Conservation (phyloP, 2,329 filamentous ascomycete species). For the Alternaria gaisen region DNA sequence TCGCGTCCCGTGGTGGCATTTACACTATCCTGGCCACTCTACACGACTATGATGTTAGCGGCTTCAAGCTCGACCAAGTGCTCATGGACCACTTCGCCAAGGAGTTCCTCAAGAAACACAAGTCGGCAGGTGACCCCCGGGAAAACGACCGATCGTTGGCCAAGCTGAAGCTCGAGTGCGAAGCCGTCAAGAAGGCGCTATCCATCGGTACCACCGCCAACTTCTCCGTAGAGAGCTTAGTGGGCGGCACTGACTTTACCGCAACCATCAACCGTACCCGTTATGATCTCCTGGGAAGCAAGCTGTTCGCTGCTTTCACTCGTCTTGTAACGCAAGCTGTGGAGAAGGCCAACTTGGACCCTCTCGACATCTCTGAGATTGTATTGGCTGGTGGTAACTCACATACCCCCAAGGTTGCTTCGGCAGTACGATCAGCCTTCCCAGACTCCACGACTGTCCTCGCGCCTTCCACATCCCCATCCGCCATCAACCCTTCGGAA, state of each 20-base stretch:
- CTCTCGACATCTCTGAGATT: slow-evolving; percentile 93
- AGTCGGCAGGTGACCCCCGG: slow-evolving; percentile 75
- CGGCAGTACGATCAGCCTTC: slow-evolving; percentile 82
- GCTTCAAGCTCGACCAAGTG: slow-evolving; percentile 85
- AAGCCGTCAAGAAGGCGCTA: slow-evolving; percentile 90
- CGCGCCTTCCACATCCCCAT: slow-evolving; percentile 79
- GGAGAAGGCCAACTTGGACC: slow-evolving; percentile 90
- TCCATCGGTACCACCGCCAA: slow-evolving; percentile 87
- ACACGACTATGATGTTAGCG: slow-evolving; percentile 94
- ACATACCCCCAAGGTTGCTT: slow-evolving; percentile 92
- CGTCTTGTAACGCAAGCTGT: slow-evolving; percentile 83
- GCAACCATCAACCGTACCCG: slow-evolving; percentile 91
- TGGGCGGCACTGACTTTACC: slow-evolving; percentile 88
- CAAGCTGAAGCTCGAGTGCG: slow-evolving; percentile 91
- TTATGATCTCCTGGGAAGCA: slow-evolving; percentile 87
- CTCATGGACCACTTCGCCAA: slow-evolving; percentile 97
- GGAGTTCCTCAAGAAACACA: slow-evolving; percentile 98
- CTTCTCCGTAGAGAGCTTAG: slow-evolving; percentile 91
- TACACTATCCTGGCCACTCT: slow-evolving; percentile 93
- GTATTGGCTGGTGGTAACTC: slow-evolving; percentile 91
- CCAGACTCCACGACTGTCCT: slow-evolving; percentile 79
- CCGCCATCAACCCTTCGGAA: slow-evolving; percentile 92
- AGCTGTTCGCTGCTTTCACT: slow-evolving; percentile 88
- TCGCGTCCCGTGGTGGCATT: slow-evolving; percentile 92
- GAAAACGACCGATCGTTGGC: slow-evolving; percentile 82